Percentiles rank a stretch among this genome's conserved stretches.
Conservation (phyloP, 2,329 filamentous ascomycete genomes). For the Orbilia blumenaviensis region DNA sequence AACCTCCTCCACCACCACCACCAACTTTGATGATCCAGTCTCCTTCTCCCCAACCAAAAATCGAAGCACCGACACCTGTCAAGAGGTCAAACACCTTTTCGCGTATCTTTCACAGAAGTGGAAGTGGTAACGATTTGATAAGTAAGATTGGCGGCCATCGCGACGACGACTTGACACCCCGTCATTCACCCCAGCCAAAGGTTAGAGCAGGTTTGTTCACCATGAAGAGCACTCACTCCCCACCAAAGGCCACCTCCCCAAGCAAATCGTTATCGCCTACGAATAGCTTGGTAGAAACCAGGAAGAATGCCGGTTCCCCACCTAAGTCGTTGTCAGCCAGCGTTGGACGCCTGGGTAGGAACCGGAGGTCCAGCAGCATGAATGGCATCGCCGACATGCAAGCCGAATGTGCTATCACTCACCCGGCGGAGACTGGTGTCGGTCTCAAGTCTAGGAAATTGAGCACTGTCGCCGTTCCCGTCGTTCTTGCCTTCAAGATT, state of each 20-base stretch:
- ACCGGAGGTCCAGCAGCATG: constrained; percentile 65
- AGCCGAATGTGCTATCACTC: constrained; percentile 60
- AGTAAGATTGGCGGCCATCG: constrained; percentile 59
- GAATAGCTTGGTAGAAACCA: constrained; percentile 63
- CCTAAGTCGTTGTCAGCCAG: constrained; percentile 54
- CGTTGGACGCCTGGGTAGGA: constrained; percentile 59
- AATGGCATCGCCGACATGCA: constrained; percentile 60
- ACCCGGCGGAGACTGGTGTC: constrained; percentile 73
- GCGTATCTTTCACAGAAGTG: constrained; percentile 51
- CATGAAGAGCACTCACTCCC: constrained; percentile 58
- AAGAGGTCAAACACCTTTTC: constrained; percentile 63
- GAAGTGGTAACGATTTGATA: constrained; percentile 40
- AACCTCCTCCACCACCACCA: constrained; percentile 39
- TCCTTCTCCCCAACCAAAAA: constrained; percentile 28
- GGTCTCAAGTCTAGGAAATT: constrained; percentile 81
- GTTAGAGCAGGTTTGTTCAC: constrained; percentile 60
- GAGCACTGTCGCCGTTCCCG: constrained; percentile 75
- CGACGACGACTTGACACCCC: constrained; percentile 61
- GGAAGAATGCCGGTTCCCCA: constrained; percentile 54
- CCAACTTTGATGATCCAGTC: constrained; percentile 28
- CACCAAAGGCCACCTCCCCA: constrained; percentile 60
- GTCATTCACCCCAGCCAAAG: constrained; percentile 56
- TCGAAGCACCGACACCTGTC: constrained; percentile 42
- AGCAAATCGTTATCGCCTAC: constrained; percentile 66
- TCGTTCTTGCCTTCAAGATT: constrained; percentile 68